These are phyloP conservation scores for Hyaloscypha variabilis DNA, from an alignment of 495 filamentous ascomycete genomes.

Conservation along the genomic window DNA sequence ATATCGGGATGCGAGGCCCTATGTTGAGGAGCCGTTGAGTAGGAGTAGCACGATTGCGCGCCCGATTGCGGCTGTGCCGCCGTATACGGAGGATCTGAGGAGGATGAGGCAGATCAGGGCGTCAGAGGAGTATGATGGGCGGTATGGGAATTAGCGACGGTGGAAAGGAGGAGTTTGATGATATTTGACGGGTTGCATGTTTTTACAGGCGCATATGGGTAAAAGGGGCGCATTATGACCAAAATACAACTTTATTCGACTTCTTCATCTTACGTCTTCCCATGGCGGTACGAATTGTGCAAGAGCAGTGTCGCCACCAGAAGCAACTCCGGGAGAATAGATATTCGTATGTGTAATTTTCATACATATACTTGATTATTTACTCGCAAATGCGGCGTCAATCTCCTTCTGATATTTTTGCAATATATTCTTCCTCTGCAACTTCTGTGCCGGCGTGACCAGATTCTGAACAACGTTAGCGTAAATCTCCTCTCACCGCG, in stretches of 20 bases:
- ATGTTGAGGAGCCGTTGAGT: neutral
- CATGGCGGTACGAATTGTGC: too few relatives aligned
- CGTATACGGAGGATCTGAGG: conserved; percentile 4
- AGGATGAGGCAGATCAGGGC: neutral
- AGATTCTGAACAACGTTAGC: conserved; percentile 51
- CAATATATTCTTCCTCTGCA: conserved; percentile 68
- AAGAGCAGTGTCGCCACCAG: too few relatives aligned
- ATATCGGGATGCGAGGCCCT: neutral
- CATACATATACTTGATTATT: neutral
- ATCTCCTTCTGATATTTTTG: conserved; percentile 67
- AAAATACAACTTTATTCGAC: neutral
- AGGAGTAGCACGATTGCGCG: neutral
- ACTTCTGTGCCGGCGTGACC: conserved; percentile 71
- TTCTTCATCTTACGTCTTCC: neutral
- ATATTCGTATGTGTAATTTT: neutral
- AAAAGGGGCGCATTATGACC: neutral
- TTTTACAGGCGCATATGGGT: neutral
- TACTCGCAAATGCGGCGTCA: conserved; percentile 50
- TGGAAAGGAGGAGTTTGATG: neutral
- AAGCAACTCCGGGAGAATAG: too few relatives aligned
- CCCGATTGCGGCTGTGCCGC: neutral
- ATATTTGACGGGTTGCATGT: neutral
- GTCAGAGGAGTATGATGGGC: neutral
- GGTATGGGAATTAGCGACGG: neutral
- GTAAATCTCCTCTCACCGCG: neutral